Base-by-base conservation (phyloP, 768 basidiomycete species). In the Zangia roseola region DNA sequence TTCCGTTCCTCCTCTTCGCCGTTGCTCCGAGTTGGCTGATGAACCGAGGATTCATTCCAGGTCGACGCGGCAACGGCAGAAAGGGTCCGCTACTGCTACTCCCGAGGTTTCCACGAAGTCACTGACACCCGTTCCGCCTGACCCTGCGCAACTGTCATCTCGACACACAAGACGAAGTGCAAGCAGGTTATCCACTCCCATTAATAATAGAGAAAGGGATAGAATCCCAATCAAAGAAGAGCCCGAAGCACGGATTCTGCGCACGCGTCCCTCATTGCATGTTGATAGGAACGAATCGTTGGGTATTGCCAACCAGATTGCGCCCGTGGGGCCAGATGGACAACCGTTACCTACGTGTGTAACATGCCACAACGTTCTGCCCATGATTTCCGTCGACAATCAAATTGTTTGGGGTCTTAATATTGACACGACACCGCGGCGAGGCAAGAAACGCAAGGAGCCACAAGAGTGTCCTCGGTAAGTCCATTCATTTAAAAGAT, bases 381-480 rank as follows among this genome's bases (percentile, higher is more conserved):
- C 88, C 3, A 77, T 91, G 50, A 90, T 90, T 56, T 79, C 83
- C 42, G 83, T 89, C 23, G 85, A 88, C 66, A 79, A 78, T 35
- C 74, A 83, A 64, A 79, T 89, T 20, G 84, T 89, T 30, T 89
- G 86, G 85, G 88, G 87, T 19, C 70, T 84, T 35, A 74, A 72
- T 35, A 51, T 76, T 19, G 81, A 82, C 57, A 72, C 63, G 46
- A 70, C 78, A 26, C 68, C 67, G 6, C 67, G 64, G 54, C 62
- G 67, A 59, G 73, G 73, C 41, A 79, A 72, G 64, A 83, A 78
- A 64, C 82, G 79, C 59, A 83, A 82, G 65, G 73, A 73, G 52
- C 78, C 79, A 51, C 79, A 81, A 52, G 84, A 88, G 24, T 91
- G 89, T 65, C 86, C 87, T 47, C 76, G 89, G 88, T 91, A 64